Conservation (phyloP, 805 yeast genomes). For the Phaffomyces antillensis region DNA sequence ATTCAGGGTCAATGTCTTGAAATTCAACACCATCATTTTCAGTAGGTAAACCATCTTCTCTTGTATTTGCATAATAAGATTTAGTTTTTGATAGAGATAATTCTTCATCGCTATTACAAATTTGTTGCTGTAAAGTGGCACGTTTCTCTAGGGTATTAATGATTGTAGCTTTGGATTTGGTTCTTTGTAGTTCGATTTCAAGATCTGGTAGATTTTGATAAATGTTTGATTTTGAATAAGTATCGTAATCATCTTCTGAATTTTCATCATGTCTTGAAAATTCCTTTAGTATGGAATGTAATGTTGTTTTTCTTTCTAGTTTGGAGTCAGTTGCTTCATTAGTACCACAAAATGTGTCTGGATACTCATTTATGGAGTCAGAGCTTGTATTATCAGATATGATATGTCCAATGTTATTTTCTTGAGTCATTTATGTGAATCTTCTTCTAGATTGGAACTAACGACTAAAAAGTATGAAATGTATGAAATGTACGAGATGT, state of each 20-base stretch:
- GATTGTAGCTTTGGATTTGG: constrained; percentile 38
- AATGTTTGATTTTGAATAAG: constrained; percentile 25
- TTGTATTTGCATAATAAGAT: constrained; percentile 12
- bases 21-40: constrained; percentile 46
- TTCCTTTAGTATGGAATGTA: neutral
- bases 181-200: constrained; percentile 34
- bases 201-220: constrained; percentile 31
- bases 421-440: too few relatives aligned
- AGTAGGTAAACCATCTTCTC: constrained; percentile 25
- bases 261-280: neutral
- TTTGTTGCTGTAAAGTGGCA: constrained; percentile 18
- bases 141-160: constrained; percentile 26
- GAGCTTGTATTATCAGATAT: too few relatives aligned
- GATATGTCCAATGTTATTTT: too few relatives aligned
- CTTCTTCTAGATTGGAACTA: too few relatives aligned
- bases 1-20: constrained; percentile 50
- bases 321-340: neutral
- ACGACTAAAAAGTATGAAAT: too few relatives aligned
- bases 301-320: neutral
- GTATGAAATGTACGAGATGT: too few relatives aligned
- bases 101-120: neutral
- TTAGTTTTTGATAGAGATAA: constrained; percentile 4
- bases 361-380: neutral
- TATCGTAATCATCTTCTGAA: constrained; percentile 5
- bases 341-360: neutral